Base-by-base conservation (phyloP, 192 early-diverging fungal genomes). In the Backusella psychrophila region DNA sequence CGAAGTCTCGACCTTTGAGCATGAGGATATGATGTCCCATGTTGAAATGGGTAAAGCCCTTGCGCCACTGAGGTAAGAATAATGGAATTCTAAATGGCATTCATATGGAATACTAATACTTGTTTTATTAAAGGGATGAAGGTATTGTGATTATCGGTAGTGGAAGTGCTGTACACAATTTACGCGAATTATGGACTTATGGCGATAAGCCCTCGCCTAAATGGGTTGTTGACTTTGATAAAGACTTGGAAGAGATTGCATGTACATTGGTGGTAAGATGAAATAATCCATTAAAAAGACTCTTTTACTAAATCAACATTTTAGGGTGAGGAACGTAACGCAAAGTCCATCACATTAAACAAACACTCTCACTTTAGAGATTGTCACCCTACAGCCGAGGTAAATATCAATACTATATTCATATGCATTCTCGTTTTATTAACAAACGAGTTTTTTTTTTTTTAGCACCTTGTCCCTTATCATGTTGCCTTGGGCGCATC, bases 401-500 rank as follows among this genome's bases (percentile, higher is more conserved):
- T 68, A 68, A 41, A 17, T 44, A 44, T 44, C 14, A 4, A 44
- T 44, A 4, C 14, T 14, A 14, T 11, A 11, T 42, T 19, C n/a
- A 3, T 33, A 33, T 66, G 2, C 33, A 33, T 33, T 33, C 33
- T 33, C 33, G 33, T 3, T 33, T 33, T 33, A 33, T 33, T 33
- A 3, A 33, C 33, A 33, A 33, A 33, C 2, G 33, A 3, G 2
- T 3, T 67, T 8, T 67, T 0, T 67, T 2, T 3, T 67, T 8
- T 67, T 0, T 67, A 67, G 35, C 92, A 93, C 76, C 75, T 93
- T 19, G 70, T 93, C 11, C 92, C 92, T 15, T 82, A 91, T 76
- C 90, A 92, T 83, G 85, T 92, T 42, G 92, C 87, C 0, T 74
- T 87, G 29, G 92, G 92, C 11, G 91, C 90, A 9, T 89, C 91